These are phyloP conservation scores for Termitomyces sp. DNA, from an alignment of 768 basidiomycete genomes.

Conservation along the genomic window DNA sequence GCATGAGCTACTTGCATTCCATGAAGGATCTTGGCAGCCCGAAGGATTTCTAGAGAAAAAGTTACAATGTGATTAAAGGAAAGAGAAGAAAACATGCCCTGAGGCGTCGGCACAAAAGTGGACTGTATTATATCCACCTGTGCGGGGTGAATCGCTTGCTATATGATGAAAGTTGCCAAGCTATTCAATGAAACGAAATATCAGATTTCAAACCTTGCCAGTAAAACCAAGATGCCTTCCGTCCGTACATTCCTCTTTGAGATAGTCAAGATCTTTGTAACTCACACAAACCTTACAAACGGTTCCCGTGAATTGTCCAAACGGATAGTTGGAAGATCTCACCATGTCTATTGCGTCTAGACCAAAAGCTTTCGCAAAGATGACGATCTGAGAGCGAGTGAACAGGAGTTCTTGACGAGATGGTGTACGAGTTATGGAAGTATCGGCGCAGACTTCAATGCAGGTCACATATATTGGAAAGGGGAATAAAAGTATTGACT, in stretches of 20 bases:
- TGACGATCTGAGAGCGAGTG: slow-evolving; percentile 76
- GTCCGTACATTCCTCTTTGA: slow-evolving; percentile 73
- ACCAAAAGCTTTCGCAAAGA: slow-evolving; percentile 77
- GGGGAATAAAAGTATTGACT: slow-evolving; percentile 14
- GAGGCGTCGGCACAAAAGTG: slow-evolving; percentile 68
- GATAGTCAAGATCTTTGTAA: slow-evolving; percentile 64
- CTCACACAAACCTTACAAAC: slow-evolving; percentile 72
- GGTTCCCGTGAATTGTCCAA: background rate
- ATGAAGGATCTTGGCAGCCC: slow-evolving; percentile 67
- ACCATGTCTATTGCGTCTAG: slow-evolving; percentile 92
- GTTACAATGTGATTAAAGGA: background rate
- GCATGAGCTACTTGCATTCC: slow-evolving; percentile 56
- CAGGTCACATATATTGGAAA: slow-evolving; percentile 1
- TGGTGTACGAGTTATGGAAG: slow-evolving; percentile 70
- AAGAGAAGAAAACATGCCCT: slow-evolving; percentile 38
- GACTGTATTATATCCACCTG: slow-evolving; percentile 76
- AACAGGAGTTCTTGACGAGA: slow-evolving; percentile 76
- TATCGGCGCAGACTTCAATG: slow-evolving; percentile 80
- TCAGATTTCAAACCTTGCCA: slow-evolving; percentile 55
- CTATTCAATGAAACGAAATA: background rate
- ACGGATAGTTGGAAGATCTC: background rate
- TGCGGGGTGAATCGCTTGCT: slow-evolving; percentile 94
- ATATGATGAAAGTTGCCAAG: background rate
- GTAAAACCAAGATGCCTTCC: slow-evolving; percentile 81
- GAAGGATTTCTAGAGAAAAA: slow-evolving; percentile 50